phyloP scores from a whole-genome alignment of 495 filamentous ascomycete genomes.

The Aspergillus diversus region DNA sequence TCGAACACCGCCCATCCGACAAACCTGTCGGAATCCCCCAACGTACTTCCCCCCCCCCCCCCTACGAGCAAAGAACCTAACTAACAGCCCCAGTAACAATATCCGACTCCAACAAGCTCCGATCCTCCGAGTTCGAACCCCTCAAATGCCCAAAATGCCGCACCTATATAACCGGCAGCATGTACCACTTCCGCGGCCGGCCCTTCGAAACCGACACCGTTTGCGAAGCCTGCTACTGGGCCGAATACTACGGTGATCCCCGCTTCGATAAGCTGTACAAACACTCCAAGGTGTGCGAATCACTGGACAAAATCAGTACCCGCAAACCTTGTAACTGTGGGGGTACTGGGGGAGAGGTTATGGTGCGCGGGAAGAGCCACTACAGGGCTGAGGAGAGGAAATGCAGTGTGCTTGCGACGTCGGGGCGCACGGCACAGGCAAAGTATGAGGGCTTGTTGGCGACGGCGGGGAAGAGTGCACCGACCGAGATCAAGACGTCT shows the following conservation, averaged over 20 bases:
- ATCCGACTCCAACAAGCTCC: conserved; percentile 1
- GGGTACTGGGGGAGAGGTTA: not conserved
- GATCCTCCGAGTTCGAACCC: not conserved
- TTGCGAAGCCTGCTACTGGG: conserved; percentile 4
- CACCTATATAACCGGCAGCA: not conserved
- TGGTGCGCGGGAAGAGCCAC: not conserved
- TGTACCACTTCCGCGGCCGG: not conserved
- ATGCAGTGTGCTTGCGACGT: not conserved
- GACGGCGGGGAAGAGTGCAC: not conserved
- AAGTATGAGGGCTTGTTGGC: conserved; percentile 27
- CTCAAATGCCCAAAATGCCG: conserved; percentile 1
- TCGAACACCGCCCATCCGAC: conserved; percentile 8
- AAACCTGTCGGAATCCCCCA: conserved; percentile 14
- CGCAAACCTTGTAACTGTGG: not conserved
- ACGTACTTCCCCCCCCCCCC: not conserved
- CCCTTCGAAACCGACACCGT: conserved; percentile 3
- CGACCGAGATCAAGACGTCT: not conserved
- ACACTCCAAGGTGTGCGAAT: not conserved
- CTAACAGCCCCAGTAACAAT: conserved; percentile 7
- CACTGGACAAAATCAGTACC: not conserved
- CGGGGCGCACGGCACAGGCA: conserved; percentile 22
- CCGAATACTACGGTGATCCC: not conserved
- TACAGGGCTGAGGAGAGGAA: not conserved
- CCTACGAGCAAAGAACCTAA: too few species aligned
- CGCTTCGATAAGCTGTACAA: not conserved